These are phyloP conservation scores for Aspergillus jensenii DNA, from an alignment of 2,329 filamentous ascomycete species.

Conservation along the genomic window DNA sequence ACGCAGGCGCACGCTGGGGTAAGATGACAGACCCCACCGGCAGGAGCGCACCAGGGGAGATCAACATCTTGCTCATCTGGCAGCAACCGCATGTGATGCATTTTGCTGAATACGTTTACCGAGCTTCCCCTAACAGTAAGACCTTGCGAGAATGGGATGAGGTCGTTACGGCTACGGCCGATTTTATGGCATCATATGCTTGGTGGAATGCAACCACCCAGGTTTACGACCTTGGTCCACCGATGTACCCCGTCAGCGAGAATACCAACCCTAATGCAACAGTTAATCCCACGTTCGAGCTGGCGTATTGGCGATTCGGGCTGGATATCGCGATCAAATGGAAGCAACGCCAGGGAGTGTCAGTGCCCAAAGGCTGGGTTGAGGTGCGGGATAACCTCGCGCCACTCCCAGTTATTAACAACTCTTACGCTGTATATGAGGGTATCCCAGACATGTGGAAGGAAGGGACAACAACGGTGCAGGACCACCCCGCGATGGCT, in stretches of 20 bases:
- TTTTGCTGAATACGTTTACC: constrained; percentile 59
- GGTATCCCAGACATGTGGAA: constrained; percentile 48
- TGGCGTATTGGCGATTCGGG: constrained; percentile 62
- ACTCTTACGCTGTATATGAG: constrained; percentile 57
- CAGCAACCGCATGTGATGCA: constrained; percentile 63
- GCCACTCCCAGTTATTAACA: constrained; percentile 51
- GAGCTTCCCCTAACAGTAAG: constrained; percentile 40
- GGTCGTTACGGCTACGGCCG: constrained; percentile 52
- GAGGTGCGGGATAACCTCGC: constrained; percentile 54
- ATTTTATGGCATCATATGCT: constrained; percentile 61
- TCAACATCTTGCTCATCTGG: constrained; percentile 63
- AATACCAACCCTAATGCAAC: constrained; percentile 60
- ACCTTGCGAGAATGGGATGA: constrained; percentile 53
- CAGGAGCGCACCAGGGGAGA: constrained; percentile 58
- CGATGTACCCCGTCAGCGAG: constrained; percentile 55
- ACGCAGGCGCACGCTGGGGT: constrained; percentile 48
- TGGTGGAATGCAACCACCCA: constrained; percentile 54
- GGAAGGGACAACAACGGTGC: constrained; percentile 27
- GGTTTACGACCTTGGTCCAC: constrained; percentile 55
- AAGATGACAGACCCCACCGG: constrained; percentile 61
- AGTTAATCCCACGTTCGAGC: constrained; percentile 60
- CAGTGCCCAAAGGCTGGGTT: constrained; percentile 48
- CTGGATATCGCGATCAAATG: constrained; percentile 55
- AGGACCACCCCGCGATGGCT: constrained; percentile 47
- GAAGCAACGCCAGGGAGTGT: constrained; percentile 50